Conservation (phyloP, 2,329 filamentous ascomycete genomes). For the Fonsecaea pugnacius region DNA sequence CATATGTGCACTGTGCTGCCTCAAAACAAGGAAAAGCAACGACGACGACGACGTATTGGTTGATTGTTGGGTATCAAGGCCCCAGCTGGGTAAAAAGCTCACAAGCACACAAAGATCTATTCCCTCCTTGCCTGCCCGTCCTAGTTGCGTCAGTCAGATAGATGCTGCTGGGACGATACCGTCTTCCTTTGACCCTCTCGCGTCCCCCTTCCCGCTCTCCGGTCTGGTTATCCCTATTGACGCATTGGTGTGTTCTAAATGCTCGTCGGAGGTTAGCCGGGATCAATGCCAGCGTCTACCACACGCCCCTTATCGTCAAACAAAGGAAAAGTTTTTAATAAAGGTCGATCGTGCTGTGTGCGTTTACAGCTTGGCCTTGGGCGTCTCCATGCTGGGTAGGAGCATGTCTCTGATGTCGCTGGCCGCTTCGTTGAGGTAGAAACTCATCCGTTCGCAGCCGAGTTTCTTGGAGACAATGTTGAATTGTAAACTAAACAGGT, state of each 20-base stretch:
- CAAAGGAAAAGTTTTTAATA: constrained; percentile 14
- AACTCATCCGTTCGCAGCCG: constrained; percentile 89
- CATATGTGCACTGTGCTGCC: background rate
- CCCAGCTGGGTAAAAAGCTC: background rate
- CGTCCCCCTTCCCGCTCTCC: too few species aligned
- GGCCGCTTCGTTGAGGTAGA: constrained; percentile 93
- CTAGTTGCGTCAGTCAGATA: background rate
- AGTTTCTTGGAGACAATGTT: constrained; percentile 95
- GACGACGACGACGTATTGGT: too few species aligned
- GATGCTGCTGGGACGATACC: background rate
- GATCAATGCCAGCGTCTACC: background rate
- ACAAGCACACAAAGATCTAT: constrained; percentile 3
- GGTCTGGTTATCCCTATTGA: too few species aligned
- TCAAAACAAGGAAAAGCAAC: background rate
- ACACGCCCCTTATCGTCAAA: background rate
- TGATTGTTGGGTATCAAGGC: too few species aligned
- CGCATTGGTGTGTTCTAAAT: background rate
- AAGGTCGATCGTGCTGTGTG: background rate
- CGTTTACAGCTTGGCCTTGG: constrained; percentile 83
- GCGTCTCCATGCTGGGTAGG: constrained; percentile 73
- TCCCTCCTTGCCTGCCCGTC: background rate
- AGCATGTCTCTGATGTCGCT: constrained; percentile 86
- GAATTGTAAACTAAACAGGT: constrained; percentile 77
- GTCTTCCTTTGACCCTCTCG: too few species aligned
- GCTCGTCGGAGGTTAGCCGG: background rate